phyloP scores from a whole-genome alignment of 306 rosid species.

The Fragaria iinumae region DNA sequence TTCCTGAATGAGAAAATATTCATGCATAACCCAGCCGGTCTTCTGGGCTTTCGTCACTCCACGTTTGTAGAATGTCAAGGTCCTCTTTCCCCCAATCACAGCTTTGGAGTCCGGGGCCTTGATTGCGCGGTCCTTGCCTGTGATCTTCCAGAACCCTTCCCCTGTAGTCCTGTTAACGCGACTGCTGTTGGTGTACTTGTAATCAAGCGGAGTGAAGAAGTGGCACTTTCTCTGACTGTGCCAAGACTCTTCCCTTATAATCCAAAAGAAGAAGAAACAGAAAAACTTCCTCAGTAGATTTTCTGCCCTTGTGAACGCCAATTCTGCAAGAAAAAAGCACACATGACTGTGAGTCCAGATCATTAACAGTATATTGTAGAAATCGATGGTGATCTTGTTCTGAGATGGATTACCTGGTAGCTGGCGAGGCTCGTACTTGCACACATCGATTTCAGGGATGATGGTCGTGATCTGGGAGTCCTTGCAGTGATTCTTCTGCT shows the following conservation, averaged over 20 bases:
- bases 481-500: conserved; percentile 29
- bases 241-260: neutral
- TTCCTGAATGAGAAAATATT: neutral
- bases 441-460: conserved; percentile 39
- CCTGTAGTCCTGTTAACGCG: neutral
- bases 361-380: neutral
- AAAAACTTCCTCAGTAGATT: neutral
- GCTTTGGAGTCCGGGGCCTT: neutral
- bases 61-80: neutral
- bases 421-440: conserved; percentile 53
- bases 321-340: neutral
- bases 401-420: conserved; percentile 37
- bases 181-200: neutral
- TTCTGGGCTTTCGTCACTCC: neutral
- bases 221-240: neutral
- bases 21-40: neutral
- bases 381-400: neutral
- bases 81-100: neutral
- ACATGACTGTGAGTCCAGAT: neutral
- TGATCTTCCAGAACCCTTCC: neutral
- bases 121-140: neutral
- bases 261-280: neutral
- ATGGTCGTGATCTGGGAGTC: neutral
- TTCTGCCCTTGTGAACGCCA: neutral
- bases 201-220: neutral